These are phyloP conservation scores for Colletotrichum phormii DNA, from an alignment of 2,329 filamentous ascomycete genomes.

Conservation along the genomic window DNA sequence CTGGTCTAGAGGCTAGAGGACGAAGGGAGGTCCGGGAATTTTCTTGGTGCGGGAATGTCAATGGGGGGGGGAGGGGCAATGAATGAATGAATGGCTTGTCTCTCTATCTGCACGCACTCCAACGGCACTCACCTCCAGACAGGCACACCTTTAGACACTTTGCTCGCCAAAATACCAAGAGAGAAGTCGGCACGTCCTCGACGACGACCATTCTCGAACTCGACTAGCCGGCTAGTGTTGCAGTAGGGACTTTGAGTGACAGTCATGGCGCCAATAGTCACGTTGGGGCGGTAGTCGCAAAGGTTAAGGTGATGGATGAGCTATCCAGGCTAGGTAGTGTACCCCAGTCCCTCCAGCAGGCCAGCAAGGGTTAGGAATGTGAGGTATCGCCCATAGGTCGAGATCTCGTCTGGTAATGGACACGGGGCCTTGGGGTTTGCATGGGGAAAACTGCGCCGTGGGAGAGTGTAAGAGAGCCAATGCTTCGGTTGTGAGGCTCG, in stretches of 20 bases:
- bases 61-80: constrained; percentile 40
- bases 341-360: neutral
- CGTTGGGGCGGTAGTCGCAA: neutral
- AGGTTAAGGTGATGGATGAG: neutral
- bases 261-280: constrained; percentile 9
- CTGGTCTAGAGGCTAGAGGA: neutral
- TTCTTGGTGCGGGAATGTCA: neutral
- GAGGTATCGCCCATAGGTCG: constrained; percentile 17
- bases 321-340: neutral
- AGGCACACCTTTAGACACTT: neutral
- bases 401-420: neutral
- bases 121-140: constrained; percentile 7
- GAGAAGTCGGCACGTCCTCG: neutral
- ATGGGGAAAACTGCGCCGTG: neutral
- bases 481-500: constrained; percentile 19
- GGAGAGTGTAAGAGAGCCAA: constrained; percentile 4
- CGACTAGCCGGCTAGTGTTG: constrained; percentile 22
- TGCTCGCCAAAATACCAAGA: neutral
- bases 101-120: constrained; percentile 10
- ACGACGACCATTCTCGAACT: constrained; percentile 18
- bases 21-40: neutral
- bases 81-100: constrained; percentile 40
- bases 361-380: constrained; percentile 1
- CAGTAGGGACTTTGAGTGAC: constrained; percentile 5
- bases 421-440: constrained; percentile 3